phyloP scores from a whole-genome alignment of 2,329 filamentous ascomycete species.

The Sphaerulina populicola region DNA sequence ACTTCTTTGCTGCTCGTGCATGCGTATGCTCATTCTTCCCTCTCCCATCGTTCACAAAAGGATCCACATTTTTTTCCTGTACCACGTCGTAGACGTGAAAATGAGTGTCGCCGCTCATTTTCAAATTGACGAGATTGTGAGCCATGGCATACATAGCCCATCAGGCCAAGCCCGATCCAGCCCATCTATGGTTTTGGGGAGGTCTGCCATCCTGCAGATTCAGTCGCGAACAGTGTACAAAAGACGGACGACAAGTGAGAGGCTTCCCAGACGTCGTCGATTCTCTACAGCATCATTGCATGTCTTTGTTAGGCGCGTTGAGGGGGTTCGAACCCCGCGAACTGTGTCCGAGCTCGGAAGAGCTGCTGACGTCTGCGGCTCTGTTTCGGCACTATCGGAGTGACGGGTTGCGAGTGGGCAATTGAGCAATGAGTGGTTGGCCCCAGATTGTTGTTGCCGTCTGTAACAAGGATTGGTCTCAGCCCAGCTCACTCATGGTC shows the following conservation, averaged over 20 bases:
- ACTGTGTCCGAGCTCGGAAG: slow-evolving; percentile 8
- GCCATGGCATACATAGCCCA: slow-evolving; percentile 49
- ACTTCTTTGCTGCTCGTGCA: slow-evolving; percentile 42
- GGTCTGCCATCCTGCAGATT: slow-evolving; percentile 18
- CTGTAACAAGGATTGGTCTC: not conserved
- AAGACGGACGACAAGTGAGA: not conserved
- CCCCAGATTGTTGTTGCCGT: too few relatives aligned
- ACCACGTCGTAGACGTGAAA: slow-evolving; percentile 47
- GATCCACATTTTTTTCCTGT: slow-evolving; percentile 36
- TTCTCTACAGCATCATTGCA: not conserved
- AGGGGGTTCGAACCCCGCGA: slow-evolving; percentile 7
- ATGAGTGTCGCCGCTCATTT: slow-evolving; percentile 37
- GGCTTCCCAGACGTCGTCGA: not conserved
- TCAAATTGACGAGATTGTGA: slow-evolving; percentile 43
- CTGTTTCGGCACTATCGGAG: slow-evolving; percentile 8
- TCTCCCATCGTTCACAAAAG: slow-evolving; percentile 38
- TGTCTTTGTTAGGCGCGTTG: slow-evolving; percentile 3
- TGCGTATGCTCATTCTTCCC: slow-evolving; percentile 34
- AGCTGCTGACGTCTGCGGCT: slow-evolving; percentile 4
- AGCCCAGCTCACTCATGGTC: slow-evolving; percentile 20
- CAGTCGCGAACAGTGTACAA: not conserved
- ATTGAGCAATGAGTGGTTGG: too few relatives aligned
- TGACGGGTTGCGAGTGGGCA: not conserved
- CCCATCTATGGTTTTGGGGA: slow-evolving; percentile 36
- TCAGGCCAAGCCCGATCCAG: slow-evolving; percentile 50